phyloP scores from a whole-genome alignment of 1,284 basidiomycete genomes.

The Ganoderma lucidum region DNA sequence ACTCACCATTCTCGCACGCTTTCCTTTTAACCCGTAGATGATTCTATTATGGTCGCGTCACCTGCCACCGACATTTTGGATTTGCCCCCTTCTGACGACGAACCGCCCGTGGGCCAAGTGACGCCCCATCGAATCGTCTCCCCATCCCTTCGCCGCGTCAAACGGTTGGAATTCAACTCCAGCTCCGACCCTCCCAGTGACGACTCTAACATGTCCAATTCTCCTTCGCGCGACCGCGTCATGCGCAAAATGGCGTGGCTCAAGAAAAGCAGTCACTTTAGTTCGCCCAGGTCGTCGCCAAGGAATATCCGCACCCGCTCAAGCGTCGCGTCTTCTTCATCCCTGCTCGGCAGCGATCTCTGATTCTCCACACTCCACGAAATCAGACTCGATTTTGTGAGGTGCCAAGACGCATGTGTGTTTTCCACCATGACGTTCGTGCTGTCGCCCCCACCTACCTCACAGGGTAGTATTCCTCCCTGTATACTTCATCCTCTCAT shows the following conservation, averaged over 20 bases:
- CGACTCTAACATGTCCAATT: slow-evolving; percentile 49
- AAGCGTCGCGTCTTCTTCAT: slow-evolving; percentile 24
- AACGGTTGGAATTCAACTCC: slow-evolving; percentile 36
- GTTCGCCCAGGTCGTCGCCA: slow-evolving; percentile 19
- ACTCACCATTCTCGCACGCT: not conserved
- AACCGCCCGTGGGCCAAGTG: slow-evolving; percentile 67
- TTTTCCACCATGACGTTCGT: not conserved
- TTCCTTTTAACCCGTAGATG: slow-evolving; percentile 41
- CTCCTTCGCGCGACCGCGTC: slow-evolving; percentile 50
- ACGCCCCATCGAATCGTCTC: slow-evolving; percentile 73
- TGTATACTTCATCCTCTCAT: not conserved
- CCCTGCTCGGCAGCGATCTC: slow-evolving; percentile 27
- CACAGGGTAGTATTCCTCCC: not conserved
- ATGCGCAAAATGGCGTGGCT: slow-evolving; percentile 34
- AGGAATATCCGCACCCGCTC: slow-evolving; percentile 26
- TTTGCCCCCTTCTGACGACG: slow-evolving; percentile 61
- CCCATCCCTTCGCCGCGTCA: slow-evolving; percentile 55
- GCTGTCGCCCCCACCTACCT: not conserved
- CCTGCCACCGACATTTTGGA: slow-evolving; percentile 25
- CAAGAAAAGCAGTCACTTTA: slow-evolving; percentile 13
- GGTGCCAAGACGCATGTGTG: not conserved
- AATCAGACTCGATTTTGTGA: not conserved
- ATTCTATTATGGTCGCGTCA: slow-evolving; percentile 50
- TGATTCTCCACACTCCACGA: slow-evolving; percentile 15
- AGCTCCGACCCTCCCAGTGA: slow-evolving; percentile 48